Evolutionary conservation across 2,329 filamentous ascomycete genomes (phyloP), one percentile per base, ranked within the genome.

Genomic region (Cladosporium velox): DNA sequence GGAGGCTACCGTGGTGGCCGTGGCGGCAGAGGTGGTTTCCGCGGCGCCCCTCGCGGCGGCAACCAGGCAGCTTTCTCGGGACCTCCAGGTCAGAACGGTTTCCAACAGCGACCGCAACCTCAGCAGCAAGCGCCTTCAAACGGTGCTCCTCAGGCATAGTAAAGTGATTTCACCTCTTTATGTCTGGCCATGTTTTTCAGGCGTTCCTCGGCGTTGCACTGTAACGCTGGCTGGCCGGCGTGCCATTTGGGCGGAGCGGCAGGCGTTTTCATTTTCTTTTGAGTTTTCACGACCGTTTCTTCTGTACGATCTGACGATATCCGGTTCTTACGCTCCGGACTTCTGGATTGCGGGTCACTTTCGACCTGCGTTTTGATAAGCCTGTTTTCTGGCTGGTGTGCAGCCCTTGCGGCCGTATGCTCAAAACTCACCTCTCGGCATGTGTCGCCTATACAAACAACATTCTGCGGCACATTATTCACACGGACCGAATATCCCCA

Each of bases 11-110:
- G 74, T 32, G 72, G 74, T 15, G 75, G 75, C 28, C 70, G 74
- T 67, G 72, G 74, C 15, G 75, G 76, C 35, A 71, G 75, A 49
- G 75, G 76, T 54, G 74, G 74, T 14, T 70, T 70, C 57, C 69
- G 73, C 49, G 73, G 72, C 14, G 67, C 73, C 35, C 73, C 75
- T 58, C 74, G 76, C 55, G 72, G 26, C 38, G 51, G 51, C 21
- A 69, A 66, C 58, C 70, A 73, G 60, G 66, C 65, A 49, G 74
- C 74, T 55, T 73, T 72, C 60, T 72, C 75, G 55, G 73, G 72
- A 52, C 70, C 70, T 57, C 73, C 73, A 66, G 67, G 70, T 58
- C 72, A 72, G 59, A 71, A 70, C 51, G 73, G 73, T 55, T 75
- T 72, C 67, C 71, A 71, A 60, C 73, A 74, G 68, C 70, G 69